Conservation (phyloP, 78 protist genomes). For the Creolimax fragrantissima region DNA sequence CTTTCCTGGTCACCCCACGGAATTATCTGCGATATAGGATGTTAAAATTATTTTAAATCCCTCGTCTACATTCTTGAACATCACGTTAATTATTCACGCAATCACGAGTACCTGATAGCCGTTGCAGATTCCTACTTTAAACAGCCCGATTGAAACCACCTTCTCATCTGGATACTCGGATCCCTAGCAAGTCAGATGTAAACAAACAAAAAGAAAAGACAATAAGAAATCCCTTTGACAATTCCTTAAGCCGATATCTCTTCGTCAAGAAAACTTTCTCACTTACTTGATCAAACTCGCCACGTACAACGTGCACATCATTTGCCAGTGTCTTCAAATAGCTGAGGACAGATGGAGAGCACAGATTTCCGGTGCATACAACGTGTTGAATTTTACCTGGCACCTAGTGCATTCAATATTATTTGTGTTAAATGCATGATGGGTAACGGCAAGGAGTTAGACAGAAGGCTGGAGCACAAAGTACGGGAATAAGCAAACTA, state of each 20-base stretch:
- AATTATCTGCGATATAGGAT: constrained; percentile 28
- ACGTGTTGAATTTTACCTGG: constrained; percentile 92
- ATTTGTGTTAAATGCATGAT: too few relatives aligned
- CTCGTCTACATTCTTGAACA: not conserved
- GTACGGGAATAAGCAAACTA: not conserved
- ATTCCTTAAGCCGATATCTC: too few relatives aligned
- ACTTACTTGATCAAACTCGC: constrained; percentile 87
- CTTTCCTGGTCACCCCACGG: constrained; percentile 89
- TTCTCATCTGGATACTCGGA: constrained; percentile 52
- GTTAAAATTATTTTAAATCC: constrained; percentile 14
- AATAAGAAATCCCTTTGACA: too few relatives aligned
- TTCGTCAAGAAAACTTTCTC: too few relatives aligned
- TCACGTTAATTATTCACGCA: not conserved
- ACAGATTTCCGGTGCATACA: constrained; percentile 94
- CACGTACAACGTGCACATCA: constrained; percentile 86
- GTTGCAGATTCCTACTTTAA: constrained; percentile 92
- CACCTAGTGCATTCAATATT: too few relatives aligned
- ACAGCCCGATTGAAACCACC: constrained; percentile 78
- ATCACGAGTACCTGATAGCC: constrained; percentile 95
- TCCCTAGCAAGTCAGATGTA: not conserved
- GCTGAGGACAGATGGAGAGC: constrained; percentile 64
- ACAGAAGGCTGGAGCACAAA: not conserved
- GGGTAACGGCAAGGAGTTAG: too few relatives aligned
- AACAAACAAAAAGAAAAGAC: not conserved
- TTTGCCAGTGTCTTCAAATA: constrained; percentile 74